Base-by-base conservation (phyloP, 306 rosid genomes). In the Neltuma alba region DNA sequence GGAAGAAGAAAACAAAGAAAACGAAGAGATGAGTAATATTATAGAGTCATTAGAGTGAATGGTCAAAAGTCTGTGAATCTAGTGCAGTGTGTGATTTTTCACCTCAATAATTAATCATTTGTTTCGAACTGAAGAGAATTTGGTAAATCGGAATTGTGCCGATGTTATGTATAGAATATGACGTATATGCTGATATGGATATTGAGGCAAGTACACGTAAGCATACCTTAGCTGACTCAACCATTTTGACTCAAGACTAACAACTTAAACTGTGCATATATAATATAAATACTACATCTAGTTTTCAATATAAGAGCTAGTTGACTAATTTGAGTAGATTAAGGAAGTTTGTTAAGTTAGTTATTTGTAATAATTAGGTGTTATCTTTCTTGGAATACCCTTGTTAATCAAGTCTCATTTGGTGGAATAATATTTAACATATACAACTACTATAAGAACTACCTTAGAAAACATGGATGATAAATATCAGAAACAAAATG, bases 1-100 rank as follows among this genome's bases (percentile, higher is more conserved):
- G 82, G 82, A 21, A 54, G 76, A 16, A 44, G 30, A 81, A 86
- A 84, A 84, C 76, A 83, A 72, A 65, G 77, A 60, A 62, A 85
- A 72, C 48, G 76, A 81, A 81, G 77, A 80, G 78, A 79, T 50
- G 1, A 44, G 2, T 12, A 4, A 52, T 52, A n/a, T 50, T 50
- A 50, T 18, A 33, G 15, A 57, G 61, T 54, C 30, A 21, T 21
- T 21, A 8, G 30, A 21, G 13, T 7, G 12, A n/a, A 9, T 23
- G 61, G 14, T 9, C 61, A 54, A 54, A 23, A 6, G 30, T 57
- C 33, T 23, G n/a, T 52, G 27, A 52, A 55, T 55, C 62, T 21
- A 55, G 30, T n/a, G 62, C 30, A 55, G 28, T 9, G 28, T n/a
- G 30, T 21, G 62, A 55, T 30, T 21, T 55, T 55, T n/a, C 30